These are phyloP conservation scores for Blastocystis hominis DNA, from an alignment of 352 stramenopile genomes.

Conservation along the genomic window DNA sequence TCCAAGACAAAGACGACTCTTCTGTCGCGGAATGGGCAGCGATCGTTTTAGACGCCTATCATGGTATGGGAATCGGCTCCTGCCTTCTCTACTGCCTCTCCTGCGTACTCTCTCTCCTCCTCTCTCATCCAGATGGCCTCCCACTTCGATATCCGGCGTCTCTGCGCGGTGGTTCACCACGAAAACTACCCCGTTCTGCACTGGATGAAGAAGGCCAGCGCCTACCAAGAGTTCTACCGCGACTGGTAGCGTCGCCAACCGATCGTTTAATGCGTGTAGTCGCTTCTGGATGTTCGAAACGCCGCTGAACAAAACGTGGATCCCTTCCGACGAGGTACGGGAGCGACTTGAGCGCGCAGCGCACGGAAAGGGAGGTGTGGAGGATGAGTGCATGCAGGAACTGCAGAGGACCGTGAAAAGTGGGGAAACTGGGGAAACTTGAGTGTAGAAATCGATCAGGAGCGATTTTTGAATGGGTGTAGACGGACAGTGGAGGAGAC, in stretches of 20 bases:
- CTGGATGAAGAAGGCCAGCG: constrained; percentile 57
- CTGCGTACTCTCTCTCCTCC: not conserved
- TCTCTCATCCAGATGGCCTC: not conserved
- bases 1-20: not conserved
- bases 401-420: not conserved
- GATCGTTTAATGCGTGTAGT: not conserved
- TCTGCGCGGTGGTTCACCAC: constrained; percentile 28
- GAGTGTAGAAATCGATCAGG: constrained; percentile 11
- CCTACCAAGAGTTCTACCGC: not conserved
- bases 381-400: constrained; percentile 19
- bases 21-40: constrained; percentile 43
- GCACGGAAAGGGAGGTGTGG: not conserved
- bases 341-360: not conserved
- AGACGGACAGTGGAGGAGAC: not conserved
- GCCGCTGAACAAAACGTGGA: not conserved
- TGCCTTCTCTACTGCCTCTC: constrained; percentile 30
- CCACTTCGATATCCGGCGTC: constrained; percentile 15
- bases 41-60: constrained; percentile 47
- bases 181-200: constrained; percentile 51
- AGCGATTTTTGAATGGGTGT: not conserved
- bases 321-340: not conserved
- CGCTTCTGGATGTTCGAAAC: constrained; percentile 44
- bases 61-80: constrained; percentile 40
- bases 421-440: not conserved
- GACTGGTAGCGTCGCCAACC: not conserved